These are phyloP conservation scores for Chytridium lagenaria DNA, from an alignment of 371 early-diverging fungal genomes.

Conservation along the genomic window DNA sequence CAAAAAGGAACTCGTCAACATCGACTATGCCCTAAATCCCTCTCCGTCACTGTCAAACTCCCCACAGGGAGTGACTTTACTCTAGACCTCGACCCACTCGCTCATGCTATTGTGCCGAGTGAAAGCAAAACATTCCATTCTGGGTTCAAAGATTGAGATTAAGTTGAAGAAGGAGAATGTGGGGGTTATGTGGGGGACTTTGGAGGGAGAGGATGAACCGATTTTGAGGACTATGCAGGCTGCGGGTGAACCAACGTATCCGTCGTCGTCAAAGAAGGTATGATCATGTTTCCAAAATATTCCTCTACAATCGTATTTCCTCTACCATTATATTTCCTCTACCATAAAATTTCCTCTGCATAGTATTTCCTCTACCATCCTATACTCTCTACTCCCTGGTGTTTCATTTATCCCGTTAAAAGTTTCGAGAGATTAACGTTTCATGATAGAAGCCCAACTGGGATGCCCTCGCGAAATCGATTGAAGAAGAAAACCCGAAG, in stretches of 20 bases:
- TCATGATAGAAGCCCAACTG: conserved; percentile 62
- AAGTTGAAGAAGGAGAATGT: conserved; percentile 77
- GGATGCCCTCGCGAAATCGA: conserved; percentile 68
- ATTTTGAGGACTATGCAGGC: conserved; percentile 17
- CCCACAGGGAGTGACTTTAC: conserved; percentile 73
- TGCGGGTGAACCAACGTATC: conserved; percentile 46
- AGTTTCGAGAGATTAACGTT: neutral
- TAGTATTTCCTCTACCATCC: neutral
- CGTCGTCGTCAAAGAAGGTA: conserved; percentile 56
- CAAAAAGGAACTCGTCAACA: conserved; percentile 63
- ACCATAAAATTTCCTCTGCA: no score
- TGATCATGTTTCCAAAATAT: no score
- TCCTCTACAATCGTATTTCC: neutral
- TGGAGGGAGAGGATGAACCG: conserved; percentile 72
- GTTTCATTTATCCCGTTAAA: neutral
- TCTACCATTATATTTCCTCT: neutral
- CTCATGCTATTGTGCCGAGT: conserved; percentile 73
- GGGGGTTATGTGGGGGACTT: conserved; percentile 79
- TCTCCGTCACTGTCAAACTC: conserved; percentile 81
- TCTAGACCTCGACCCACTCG: conserved; percentile 77
- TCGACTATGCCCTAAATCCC: conserved; percentile 64
- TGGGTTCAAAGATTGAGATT: conserved; percentile 94
- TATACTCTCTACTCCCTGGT: neutral
- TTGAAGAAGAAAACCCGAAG: conserved; percentile 82
- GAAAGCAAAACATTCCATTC: conserved; percentile 72